Evolutionary conservation across 352 stramenopile genomes (phyloP), one percentile per base, ranked within the genome.

Genomic region (Phytophthora parvispora): DNA sequence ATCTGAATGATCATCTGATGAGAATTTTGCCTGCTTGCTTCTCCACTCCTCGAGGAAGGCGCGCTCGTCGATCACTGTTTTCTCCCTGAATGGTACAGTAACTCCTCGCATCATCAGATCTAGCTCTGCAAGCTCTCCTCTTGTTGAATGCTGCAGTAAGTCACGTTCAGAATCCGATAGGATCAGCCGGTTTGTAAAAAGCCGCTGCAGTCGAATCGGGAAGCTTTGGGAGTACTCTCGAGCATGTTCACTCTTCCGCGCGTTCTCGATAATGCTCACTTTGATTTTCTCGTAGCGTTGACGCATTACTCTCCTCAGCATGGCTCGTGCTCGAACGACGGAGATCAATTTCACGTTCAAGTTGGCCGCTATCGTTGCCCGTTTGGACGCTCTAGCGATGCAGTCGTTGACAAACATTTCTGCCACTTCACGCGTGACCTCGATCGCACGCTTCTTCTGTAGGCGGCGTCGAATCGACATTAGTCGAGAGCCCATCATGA

Each of bases 401-500:
- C 77, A 71, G 10, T 86, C 74, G 0, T 50, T 45, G 9, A 84
- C 75, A 25, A 90, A 84, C 6, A 24, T 22, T 12, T 43, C 53
- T 0, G 75, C 67, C 1, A 77, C 71, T 1, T 67, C 51, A 45
- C 36, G 69, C 2, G 75, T 77, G 47, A 85, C 71, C 8, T 85
- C 74, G 15, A 62, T 51, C 7, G 74, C 67, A 7, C 84, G 77
- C 24, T 88, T 88, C 31, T 81, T 81, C 49, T 90, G 82, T 4
- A 92, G 56, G 0, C 83, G 72, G 1, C 78, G 82, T 13, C 81
- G 83, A 63, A 92, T 90, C 2, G 83, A 89, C 34, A 92, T 76
- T 0, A 92, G 64, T 0, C 79, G 60, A 32, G 84, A 90, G 8
- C 83, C 83, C 78, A 92, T 90, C 24, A 81, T 89, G 0, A 92